Base-by-base conservation (phyloP, 331 rosid genomes). In the Acacia concinna region DNA sequence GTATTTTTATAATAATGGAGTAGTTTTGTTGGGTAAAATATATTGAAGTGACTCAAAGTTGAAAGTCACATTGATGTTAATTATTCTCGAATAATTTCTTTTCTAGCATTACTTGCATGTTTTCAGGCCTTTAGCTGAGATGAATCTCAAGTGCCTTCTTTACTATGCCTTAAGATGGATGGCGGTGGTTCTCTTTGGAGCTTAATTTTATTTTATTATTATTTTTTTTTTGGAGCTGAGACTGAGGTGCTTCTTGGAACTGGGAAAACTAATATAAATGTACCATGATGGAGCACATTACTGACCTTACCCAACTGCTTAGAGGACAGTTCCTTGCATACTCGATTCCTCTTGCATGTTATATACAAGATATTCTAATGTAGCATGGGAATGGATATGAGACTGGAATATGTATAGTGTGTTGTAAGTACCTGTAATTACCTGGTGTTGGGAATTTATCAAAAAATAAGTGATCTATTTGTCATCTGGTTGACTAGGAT, bases 61-160 rank as follows among this genome's bases (percentile, higher is more conserved):
- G 72, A 32, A 67, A 5, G 38, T 31, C 51, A 66, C 23, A n/a
- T 79, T 27, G 38, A 52, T 30, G 15, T 44, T 63, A 56, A 47
- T 21, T 64, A 65, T 64, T 85, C 74, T 46, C 20, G 23, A 78
- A 31, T 71, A 34, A 28, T 32, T 25, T 68, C 52, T 23, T 78
- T 63, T 78, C 17, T 35, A 1, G 70, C 9, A 66, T 41, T 54
- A 8, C 65, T 75, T 63, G 47, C 75, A 63, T 56, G 46, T 81
- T 74, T 43, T 54, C 69, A 60, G 35, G 69, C 68, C 44, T 52
- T 79, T 71, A 35, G 31, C 65, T 80, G 72, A 38, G 71, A 72
- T 62, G 59, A 77, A 62, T 41, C 14, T 68, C 59, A 23, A 56
- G 34, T 59, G 20, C 31, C 20, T 74, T 81, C 57, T 68, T 68